phyloP scores from a whole-genome alignment of 495 filamentous ascomycete species.

The Hypoxylon fuscum region DNA sequence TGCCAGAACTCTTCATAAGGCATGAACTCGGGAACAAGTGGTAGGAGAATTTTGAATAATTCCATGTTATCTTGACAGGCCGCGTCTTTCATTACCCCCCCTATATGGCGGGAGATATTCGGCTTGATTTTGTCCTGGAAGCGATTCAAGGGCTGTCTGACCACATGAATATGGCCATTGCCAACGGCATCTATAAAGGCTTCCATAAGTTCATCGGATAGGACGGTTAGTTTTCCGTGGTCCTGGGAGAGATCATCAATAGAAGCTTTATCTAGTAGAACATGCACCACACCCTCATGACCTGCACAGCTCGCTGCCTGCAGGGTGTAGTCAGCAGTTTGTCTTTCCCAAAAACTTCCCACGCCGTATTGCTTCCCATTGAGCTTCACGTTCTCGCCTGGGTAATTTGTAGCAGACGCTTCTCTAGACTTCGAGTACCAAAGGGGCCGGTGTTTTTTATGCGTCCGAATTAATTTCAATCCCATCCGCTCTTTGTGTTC shows the following conservation, averaged over 20 bases:
- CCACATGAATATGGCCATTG: neutral
- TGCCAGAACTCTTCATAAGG: neutral
- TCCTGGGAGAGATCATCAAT: no score
- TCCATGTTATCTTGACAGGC: neutral
- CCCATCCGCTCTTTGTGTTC: neutral
- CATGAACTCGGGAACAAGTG: neutral
- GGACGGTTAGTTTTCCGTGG: neutral
- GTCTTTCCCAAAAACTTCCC: neutral
- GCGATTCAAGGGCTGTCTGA: neutral
- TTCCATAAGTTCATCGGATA: neutral
- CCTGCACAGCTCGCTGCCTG: neutral
- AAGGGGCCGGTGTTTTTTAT: neutral
- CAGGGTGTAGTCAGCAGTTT: neutral
- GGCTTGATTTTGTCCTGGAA: neutral
- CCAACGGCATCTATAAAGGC: neutral
- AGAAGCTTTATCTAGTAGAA: neutral
- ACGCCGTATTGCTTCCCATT: neutral
- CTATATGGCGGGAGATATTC: neutral
- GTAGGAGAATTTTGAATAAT: neutral
- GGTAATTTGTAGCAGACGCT: neutral
- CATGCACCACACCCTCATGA: neutral
- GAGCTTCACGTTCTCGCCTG: neutral
- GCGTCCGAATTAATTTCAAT: neutral
- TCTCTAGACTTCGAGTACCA: neutral
- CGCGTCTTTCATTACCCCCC: neutral